A percentile compares a stretch with the other conserved stretches of the same genome.
These are phyloP conservation scores for Dryas alaskensis DNA, from an alignment of 306 rosid genomes.

Conservation along the genomic window DNA sequence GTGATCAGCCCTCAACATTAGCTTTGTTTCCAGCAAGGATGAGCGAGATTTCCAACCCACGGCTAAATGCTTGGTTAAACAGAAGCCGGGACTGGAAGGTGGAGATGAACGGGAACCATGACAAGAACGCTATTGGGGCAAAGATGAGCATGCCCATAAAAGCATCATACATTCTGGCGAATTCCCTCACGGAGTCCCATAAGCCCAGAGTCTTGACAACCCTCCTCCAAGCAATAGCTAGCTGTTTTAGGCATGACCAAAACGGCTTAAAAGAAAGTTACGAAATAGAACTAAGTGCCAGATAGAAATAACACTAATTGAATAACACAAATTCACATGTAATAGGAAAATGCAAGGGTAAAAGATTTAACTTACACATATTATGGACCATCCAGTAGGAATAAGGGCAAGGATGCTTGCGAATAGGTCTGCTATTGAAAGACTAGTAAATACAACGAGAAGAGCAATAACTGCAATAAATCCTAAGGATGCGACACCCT, in stretches of 20 bases:
- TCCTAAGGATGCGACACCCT: conserved; percentile 67
- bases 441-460: conserved; percentile 56
- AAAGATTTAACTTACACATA: conserved; percentile 69
- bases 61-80: conserved; percentile 96
- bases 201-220: conserved; percentile 58
- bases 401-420: conserved; percentile 80
- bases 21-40: conserved; percentile 98
- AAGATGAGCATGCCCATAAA: conserved; percentile 91
- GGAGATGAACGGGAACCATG: conserved; percentile 96
- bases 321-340: not conserved
- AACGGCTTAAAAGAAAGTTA: not conserved
- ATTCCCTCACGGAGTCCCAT: conserved; percentile 95
- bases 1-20: conserved; percentile 57
- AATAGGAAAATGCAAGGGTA: not conserved
- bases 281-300: no score
- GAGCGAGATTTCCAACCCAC: conserved; percentile 93
- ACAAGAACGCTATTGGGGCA: conserved; percentile 64
- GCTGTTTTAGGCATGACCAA: conserved; percentile 41
- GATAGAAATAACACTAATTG: not conserved
- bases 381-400: conserved; percentile 87
- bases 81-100: conserved; percentile 97
- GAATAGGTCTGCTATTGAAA: conserved; percentile 74
- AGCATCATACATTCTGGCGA: conserved; percentile 95
- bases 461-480: conserved; percentile 67
- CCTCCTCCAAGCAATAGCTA: conserved; percentile 83